Conservation (phyloP, 1,284 basidiomycete species). For the Schizophyllum commune region DNA sequence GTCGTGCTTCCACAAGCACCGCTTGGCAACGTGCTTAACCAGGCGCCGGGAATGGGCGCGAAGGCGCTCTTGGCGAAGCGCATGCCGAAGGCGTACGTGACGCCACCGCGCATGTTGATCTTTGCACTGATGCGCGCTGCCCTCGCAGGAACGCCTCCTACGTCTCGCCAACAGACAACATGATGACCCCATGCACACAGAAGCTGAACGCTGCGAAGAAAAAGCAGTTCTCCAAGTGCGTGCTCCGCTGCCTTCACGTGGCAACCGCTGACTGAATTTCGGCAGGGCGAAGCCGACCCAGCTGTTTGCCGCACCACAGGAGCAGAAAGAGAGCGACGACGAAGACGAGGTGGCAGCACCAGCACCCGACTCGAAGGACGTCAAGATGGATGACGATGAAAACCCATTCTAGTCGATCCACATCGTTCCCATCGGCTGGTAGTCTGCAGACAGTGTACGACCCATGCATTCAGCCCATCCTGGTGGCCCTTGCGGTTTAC, state of each 20-base stretch:
- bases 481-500: too few species aligned
- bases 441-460: background rate
- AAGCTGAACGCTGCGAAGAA: constrained; percentile 86
- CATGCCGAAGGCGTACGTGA: constrained; percentile 74
- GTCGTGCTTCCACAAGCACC: constrained; percentile 75
- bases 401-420: constrained; percentile 46
- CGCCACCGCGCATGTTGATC: background rate
- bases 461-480: background rate
- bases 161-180: constrained; percentile 87
- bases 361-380: constrained; percentile 16
- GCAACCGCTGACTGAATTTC: constrained; percentile 5
- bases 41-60: constrained; percentile 70
- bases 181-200: constrained; percentile 87
- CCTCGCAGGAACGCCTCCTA: constrained; percentile 66
- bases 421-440: background rate
- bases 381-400: constrained; percentile 38
- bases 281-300: constrained; percentile 52
- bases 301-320: constrained; percentile 38
- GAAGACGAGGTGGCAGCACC: constrained; percentile 27
- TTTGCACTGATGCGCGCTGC: constrained; percentile 6
- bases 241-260: constrained; percentile 10
- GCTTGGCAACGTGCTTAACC: constrained; percentile 56
- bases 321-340: constrained; percentile 33
- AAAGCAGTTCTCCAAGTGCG: constrained; percentile 86
- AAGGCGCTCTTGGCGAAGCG: constrained; percentile 86